Conservation (phyloP, 2,329 filamentous ascomycete species). For the Clarireedia sp. region DNA sequence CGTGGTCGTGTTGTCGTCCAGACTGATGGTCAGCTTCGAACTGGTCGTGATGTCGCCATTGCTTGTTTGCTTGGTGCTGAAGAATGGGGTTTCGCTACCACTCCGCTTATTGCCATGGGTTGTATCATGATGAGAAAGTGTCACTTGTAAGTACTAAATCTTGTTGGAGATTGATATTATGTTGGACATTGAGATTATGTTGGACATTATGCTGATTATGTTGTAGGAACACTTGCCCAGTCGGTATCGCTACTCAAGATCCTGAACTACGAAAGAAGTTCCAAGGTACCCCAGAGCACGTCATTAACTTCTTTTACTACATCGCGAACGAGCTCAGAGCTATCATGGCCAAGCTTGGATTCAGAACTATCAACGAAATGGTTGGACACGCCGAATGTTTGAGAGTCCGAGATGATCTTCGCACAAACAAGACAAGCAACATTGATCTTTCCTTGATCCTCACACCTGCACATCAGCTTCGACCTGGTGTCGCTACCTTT, state of each 20-base stretch:
- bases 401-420: slow-evolving; percentile 78
- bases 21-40: slow-evolving; percentile 89
- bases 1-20: slow-evolving; percentile 93
- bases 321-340: slow-evolving; percentile 91
- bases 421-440: slow-evolving; percentile 82
- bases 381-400: slow-evolving; percentile 85
- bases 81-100: slow-evolving; percentile 94
- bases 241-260: slow-evolving; percentile 92
- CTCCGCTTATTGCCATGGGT: slow-evolving; percentile 91
- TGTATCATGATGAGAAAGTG: slow-evolving; percentile 86
- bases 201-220: slow-evolving; percentile 12
- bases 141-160: slow-evolving; percentile 3
- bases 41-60: slow-evolving; percentile 87
- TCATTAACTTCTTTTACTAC: slow-evolving; percentile 95
- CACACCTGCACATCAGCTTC: slow-evolving; percentile 90
- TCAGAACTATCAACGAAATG: slow-evolving; percentile 97
- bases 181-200: slow-evolving; percentile 17
- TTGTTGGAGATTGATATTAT: not conserved
- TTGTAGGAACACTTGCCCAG: slow-evolving; percentile 66
- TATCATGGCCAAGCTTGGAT: slow-evolving; percentile 93
- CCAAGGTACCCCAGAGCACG: slow-evolving; percentile 83
- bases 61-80: slow-evolving; percentile 95
- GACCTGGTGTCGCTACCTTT: slow-evolving; percentile 90
- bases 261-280: slow-evolving; percentile 94
- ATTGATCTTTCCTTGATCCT: slow-evolving; percentile 89